Percentiles rank a stretch among this genome's conserved stretches.
These are phyloP conservation scores for Ramularia collo-cygni DNA, from an alignment of 2,329 filamentous ascomycete species.

Conservation along the genomic window DNA sequence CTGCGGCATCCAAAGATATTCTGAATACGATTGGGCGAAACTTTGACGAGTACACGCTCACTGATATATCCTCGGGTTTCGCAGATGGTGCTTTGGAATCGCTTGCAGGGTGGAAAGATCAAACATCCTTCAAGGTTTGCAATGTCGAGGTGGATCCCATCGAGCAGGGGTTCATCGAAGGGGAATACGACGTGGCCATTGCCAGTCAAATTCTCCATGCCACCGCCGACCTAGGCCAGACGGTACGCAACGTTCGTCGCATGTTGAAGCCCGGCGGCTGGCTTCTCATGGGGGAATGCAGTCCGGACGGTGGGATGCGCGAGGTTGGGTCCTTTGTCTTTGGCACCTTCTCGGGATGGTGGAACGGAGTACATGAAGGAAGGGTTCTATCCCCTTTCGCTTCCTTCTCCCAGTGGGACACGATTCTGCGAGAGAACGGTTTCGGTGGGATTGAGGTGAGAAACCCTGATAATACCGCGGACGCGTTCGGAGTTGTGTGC, in stretches of 20 bases:
- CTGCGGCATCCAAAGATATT: conserved; percentile 33
- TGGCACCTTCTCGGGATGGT: conserved; percentile 13
- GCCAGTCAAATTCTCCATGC: conserved; percentile 22
- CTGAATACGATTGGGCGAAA: conserved; percentile 25
- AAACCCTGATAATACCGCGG: not conserved
- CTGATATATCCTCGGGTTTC: conserved; percentile 37
- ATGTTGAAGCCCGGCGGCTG: conserved; percentile 21
- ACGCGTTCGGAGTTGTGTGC: not conserved
- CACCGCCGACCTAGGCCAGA: conserved; percentile 11
- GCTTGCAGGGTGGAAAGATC: not conserved
- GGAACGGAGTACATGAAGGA: conserved; percentile 6
- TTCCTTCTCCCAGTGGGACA: not conserved
- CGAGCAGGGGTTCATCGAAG: conserved; percentile 30
- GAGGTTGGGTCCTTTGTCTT: conserved; percentile 4
- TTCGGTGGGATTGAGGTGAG: not conserved
- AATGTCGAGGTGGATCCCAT: conserved; percentile 25
- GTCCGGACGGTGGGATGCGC: not conserved
- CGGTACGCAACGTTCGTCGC: conserved; percentile 16
- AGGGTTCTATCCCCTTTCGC: not conserved
- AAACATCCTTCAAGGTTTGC: conserved; percentile 18
- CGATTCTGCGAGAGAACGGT: not conserved
- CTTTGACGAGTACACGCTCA: conserved; percentile 37
- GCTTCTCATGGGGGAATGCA: conserved; percentile 12
- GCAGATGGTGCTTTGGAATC: conserved; percentile 30
- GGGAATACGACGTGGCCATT: conserved; percentile 22